Evolutionary conservation across 805 yeast genomes (phyloP).

Genomic region (Wickerhamiella brachini): DNA sequence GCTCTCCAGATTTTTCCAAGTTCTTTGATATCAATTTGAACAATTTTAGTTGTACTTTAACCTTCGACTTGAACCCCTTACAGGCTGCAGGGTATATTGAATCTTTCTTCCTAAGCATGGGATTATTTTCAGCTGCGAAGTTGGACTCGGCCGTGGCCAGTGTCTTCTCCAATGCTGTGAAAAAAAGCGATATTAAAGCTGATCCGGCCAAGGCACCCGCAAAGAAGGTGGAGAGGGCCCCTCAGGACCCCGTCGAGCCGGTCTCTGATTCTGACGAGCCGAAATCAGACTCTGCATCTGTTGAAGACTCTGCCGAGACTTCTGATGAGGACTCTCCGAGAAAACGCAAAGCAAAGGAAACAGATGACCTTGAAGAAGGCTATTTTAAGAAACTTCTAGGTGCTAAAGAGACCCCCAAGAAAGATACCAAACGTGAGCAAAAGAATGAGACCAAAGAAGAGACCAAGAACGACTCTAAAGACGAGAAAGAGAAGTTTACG

Average conservation of each 20-base stretch:
- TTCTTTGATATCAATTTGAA: too few species aligned
- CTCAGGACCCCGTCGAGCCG: neutral
- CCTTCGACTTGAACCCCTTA: too few species aligned
- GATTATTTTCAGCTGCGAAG: slow-evolving; percentile 4
- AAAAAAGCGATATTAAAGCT: neutral
- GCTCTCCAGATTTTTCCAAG: too few species aligned
- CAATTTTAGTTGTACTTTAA: too few species aligned
- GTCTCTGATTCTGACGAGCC: neutral
- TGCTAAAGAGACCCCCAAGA: slow-evolving; percentile 5
- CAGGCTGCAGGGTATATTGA: too few species aligned
- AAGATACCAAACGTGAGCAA: slow-evolving; percentile 14
- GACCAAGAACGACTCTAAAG: slow-evolving; percentile 27
- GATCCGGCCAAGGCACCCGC: neutral
- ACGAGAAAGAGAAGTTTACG: slow-evolving; percentile 71
- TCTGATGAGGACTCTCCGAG: too few species aligned
- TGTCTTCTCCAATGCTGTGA: slow-evolving; percentile 2
- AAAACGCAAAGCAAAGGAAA: slow-evolving; percentile 14
- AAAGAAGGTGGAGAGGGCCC: neutral
- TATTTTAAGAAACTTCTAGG: slow-evolving; percentile 17
- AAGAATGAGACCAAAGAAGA: slow-evolving; percentile 3
- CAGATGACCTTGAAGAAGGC: slow-evolving; percentile 21
- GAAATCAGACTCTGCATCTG: too few species aligned
- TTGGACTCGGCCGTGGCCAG: slow-evolving; percentile 2
- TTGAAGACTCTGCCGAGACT: too few species aligned
- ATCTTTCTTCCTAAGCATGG: slow-evolving; percentile 5